phyloP scores from a whole-genome alignment of 768 basidiomycete species.

The Auriscalpium vulgare region DNA sequence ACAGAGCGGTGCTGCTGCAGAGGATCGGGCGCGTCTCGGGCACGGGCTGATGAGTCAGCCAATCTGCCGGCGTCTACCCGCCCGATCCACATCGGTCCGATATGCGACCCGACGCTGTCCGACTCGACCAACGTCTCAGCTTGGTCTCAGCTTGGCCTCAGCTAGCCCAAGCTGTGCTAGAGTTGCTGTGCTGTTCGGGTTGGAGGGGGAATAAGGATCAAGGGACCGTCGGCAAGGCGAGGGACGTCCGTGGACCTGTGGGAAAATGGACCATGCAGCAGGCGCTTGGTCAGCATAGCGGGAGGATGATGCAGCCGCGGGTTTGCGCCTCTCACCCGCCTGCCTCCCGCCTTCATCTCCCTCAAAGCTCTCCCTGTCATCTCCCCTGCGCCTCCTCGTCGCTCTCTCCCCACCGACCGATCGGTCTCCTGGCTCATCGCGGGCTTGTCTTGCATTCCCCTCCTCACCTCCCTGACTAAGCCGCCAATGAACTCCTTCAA shows the following conservation, averaged over 20 bases:
- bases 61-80: too few species aligned
- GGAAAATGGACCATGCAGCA: background rate
- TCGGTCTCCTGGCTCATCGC: background rate
- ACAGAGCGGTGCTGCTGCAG: too few species aligned
- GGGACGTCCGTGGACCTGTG: background rate
- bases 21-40: too few species aligned
- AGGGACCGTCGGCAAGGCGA: background rate
- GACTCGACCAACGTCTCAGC: too few species aligned
- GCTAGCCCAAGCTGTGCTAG: too few species aligned
- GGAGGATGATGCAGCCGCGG: background rate
- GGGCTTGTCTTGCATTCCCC: background rate
- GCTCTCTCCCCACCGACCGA: background rate
- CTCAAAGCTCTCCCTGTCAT: background rate
- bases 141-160: too few species aligned
- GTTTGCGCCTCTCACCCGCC: background rate
- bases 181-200: too few species aligned
- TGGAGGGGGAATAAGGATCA: too few species aligned
- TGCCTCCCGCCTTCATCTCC: background rate
- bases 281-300: background rate
- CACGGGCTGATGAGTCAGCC: too few species aligned
- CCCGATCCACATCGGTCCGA: too few species aligned
- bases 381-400: background rate
- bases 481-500: conserved; percentile 41
- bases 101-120: too few species aligned
- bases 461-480: background rate